Base-by-base conservation (phyloP, 768 basidiomycete genomes). In the Leucocoprinus leucothites region DNA sequence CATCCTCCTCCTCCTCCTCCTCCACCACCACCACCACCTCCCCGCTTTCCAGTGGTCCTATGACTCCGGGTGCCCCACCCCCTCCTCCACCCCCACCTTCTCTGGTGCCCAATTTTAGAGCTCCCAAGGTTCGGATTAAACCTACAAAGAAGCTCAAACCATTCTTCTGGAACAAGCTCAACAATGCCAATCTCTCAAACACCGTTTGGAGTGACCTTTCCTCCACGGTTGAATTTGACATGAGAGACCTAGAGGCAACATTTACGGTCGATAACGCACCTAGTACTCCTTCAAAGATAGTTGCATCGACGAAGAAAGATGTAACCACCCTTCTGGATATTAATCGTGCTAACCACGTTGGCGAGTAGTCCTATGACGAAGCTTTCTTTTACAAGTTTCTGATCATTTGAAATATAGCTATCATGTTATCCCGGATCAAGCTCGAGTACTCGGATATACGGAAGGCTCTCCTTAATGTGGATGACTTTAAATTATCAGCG, bases 141-240 rank as follows among this genome's bases (percentile, higher is more conserved):
- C 83, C 85, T n/a, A 61, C 67, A 2, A 85, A 83, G 62, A 78
- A 80, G 45, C 66, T 91, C 49, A 87, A 89, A 67, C 90, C 94
- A 1, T 94, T 97, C 74, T 93, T 93, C 67, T 96, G 94, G 94
- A 87, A 84, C 59, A 95, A 96, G 61, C 58, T 94, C 3, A 71
- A 77, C n/a, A 66, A 65, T 11, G 60, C 74, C 6, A 64, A 71
- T 4, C 60, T 78, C 3, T 58, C 61, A 1, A 46, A 57, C 22
- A 89, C 89, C 1, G 77, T 98, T 9, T 98, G 92, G 91, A 76
- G 74, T 48, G 86, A 89, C 25, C 57, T 82, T 9, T 62, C 70
- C 3, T n/a, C 65, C 0, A 63, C 69, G 11, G 59, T 79, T 0
- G 57, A 73, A 3, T 74, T 93, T 43, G 77, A 85, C 52, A 65